A percentile compares a stretch with the other conserved stretches of the same genome.
These are phyloP conservation scores for Purpureocillium takamizusanense DNA, from an alignment of 2,329 filamentous ascomycete genomes.

Conservation along the genomic window DNA sequence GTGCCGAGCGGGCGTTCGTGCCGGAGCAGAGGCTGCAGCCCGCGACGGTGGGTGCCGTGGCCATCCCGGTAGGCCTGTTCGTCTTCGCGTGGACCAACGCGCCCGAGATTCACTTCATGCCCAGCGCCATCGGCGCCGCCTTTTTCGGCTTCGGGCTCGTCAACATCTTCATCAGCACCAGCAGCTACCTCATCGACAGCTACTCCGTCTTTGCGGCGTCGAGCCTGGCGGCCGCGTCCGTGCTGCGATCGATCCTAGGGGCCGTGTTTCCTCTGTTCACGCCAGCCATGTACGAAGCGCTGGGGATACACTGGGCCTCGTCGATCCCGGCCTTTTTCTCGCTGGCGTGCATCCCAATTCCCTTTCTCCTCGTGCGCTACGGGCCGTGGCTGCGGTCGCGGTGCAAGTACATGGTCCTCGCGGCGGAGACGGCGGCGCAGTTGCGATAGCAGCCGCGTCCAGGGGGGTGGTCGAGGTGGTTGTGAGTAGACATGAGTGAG, in stretches of 20 bases:
- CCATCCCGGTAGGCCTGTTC: background rate
- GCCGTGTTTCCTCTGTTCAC: background rate
- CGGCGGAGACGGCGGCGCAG: background rate
- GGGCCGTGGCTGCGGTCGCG: background rate
- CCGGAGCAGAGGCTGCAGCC: background rate
- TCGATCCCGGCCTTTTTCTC: background rate
- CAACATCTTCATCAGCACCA: background rate
- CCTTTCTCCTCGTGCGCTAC: background rate
- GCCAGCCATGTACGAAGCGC: too few relatives aligned
- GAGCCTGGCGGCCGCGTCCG: background rate
- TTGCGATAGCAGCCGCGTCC: background rate
- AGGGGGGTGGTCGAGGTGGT: too few relatives aligned
- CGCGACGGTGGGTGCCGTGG: background rate
- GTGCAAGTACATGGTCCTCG: background rate
- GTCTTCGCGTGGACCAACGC: background rate
- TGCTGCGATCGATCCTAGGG: background rate
- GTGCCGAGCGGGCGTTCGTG: background rate
- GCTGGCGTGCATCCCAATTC: background rate
- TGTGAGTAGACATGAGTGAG: too few relatives aligned
- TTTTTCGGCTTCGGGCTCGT: background rate
- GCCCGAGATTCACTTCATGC: background rate
- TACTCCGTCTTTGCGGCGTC: background rate
- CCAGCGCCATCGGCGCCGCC: background rate
- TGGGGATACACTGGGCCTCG: too few relatives aligned
- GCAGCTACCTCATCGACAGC: background rate